Evolutionary conservation across 2,329 filamentous ascomycete species (phyloP).

Genomic region (Clonostachys chloroleuca): DNA sequence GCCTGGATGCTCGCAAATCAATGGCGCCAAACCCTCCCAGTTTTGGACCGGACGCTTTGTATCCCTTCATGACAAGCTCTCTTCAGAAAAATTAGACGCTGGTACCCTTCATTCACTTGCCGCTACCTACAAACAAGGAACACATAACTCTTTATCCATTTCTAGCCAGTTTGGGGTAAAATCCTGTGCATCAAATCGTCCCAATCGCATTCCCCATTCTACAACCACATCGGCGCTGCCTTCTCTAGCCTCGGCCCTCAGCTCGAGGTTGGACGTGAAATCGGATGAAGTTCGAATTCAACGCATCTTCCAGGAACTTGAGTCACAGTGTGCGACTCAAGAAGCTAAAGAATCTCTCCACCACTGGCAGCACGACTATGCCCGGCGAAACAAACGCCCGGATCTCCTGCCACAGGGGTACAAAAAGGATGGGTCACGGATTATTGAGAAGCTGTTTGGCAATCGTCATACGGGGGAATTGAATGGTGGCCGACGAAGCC

Average conservation of each 20-base stretch:
- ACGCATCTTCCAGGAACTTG: conserved; percentile 41
- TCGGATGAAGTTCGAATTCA: conserved; percentile 36
- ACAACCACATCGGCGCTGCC: conserved; percentile 23
- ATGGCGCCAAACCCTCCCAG: conserved; percentile 35
- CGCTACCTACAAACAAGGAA: not conserved
- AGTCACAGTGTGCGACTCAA: conserved; percentile 37
- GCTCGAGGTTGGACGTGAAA: not conserved
- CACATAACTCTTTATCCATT: not conserved
- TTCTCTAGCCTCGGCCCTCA: not conserved
- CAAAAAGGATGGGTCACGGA: conserved; percentile 8
- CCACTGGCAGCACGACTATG: conserved; percentile 44
- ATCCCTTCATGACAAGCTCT: conserved; percentile 44
- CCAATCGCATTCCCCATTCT: conserved; percentile 17
- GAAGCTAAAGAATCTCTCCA: conserved; percentile 42
- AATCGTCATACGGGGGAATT: no score
- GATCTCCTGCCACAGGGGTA: conserved; percentile 32
- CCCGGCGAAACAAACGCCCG: conserved; percentile 27
- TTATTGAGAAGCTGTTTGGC: not conserved
- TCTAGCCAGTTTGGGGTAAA: not conserved
- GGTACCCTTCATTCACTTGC: not conserved
- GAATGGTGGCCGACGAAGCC: no score
- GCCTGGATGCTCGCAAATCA: conserved; percentile 22
- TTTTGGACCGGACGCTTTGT: conserved; percentile 63
- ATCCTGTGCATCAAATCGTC: not conserved
- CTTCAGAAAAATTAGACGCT: conserved; percentile 10